Evolutionary conservation across 164 flowering plant genomes (phyloP), one percentile per base, ranked within the genome.

Genomic region (Nymphaea thermarum): DNA sequence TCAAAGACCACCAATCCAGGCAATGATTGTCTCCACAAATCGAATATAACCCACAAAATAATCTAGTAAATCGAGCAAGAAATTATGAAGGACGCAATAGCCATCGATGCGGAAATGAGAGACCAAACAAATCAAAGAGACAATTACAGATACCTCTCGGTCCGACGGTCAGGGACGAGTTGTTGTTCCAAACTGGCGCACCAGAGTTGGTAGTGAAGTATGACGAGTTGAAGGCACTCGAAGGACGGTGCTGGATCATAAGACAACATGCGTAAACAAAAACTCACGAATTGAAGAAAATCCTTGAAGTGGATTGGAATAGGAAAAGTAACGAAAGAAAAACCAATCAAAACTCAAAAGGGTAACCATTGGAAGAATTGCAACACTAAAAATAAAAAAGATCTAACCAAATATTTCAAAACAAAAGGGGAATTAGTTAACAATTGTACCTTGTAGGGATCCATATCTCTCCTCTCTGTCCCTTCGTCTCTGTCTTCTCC

Each of bases 171-270:
- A 87, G 73, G 2, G 96, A 86, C 2, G 91, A 81, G 77, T 83
- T 82, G 75, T 90, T 84, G 84, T 88, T 90, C 82, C 82, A 90
- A 42, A 90, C 87, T 3, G 96, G 96, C 45, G 86, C 85, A 68
- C 96, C 96, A 6, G 87, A 81, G 66, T 90, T 90, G 4, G 90
- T 85, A 1, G 94, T 88, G 77, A 73, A 85, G 79, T 79, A 90
- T 0, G 84, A 83, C 8, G 96, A 72, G 62, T 85, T 78, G 84
- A 51, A 71, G 63, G 90, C 81, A 62, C 88, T 86, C 6, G 96
- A 84, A 14, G 96, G 93, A 10, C 88, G 89, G 67, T 76, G 66
- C 96, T 90, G 87, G 77, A 75, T 64, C 76, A 75, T 25, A 25
- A 25, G 36, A 25, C 36, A 25, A 25, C 36, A 25, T 25, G 36